Percentiles rank a stretch among this genome's conserved stretches.
phyloP scores from a whole-genome alignment of 495 filamentous ascomycete species.

The Neurospora tetrasperma region DNA sequence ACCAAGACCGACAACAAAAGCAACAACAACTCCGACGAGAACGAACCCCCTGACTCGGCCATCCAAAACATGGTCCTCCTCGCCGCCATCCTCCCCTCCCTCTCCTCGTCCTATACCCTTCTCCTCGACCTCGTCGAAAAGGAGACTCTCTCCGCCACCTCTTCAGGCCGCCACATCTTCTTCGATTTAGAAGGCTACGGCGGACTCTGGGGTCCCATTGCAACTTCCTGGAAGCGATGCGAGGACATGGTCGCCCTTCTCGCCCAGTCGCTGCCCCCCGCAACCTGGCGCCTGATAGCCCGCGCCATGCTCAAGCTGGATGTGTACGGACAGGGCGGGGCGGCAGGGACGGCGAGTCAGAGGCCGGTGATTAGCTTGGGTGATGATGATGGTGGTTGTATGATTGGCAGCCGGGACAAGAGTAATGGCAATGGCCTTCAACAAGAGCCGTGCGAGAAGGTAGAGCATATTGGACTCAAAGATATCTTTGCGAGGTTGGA shows the following conservation, averaged over 20 bases:
- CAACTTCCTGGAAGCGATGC: background rate
- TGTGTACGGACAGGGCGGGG: constrained; percentile 39
- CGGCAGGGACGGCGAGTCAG: background rate
- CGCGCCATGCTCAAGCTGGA: constrained; percentile 42
- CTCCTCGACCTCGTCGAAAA: constrained; percentile 38
- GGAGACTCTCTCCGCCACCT: constrained; percentile 27
- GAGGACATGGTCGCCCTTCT: constrained; percentile 12
- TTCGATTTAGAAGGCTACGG: constrained; percentile 38
- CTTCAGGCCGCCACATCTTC: constrained; percentile 25
- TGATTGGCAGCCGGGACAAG: background rate
- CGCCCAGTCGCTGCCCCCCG: constrained; percentile 30
- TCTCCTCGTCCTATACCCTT: constrained; percentile 46
- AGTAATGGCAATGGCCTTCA: background rate
- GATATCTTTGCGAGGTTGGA: constrained; percentile 42
- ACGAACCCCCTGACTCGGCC: constrained; percentile 24
- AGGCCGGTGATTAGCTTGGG: background rate
- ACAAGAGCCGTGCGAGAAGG: background rate
- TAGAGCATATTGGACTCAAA: constrained; percentile 30
- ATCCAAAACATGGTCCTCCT: constrained; percentile 60
- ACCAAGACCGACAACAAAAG: constrained; percentile 28
- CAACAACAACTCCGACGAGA: background rate
- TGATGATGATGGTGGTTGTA: background rate
- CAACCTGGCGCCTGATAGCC: constrained; percentile 39
- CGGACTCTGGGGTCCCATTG: constrained; percentile 30
- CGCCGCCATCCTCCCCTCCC: constrained; percentile 51